These are phyloP conservation scores for Rhizopogon vesiculosus DNA, from an alignment of 768 basidiomycete genomes.

Conservation along the genomic window DNA sequence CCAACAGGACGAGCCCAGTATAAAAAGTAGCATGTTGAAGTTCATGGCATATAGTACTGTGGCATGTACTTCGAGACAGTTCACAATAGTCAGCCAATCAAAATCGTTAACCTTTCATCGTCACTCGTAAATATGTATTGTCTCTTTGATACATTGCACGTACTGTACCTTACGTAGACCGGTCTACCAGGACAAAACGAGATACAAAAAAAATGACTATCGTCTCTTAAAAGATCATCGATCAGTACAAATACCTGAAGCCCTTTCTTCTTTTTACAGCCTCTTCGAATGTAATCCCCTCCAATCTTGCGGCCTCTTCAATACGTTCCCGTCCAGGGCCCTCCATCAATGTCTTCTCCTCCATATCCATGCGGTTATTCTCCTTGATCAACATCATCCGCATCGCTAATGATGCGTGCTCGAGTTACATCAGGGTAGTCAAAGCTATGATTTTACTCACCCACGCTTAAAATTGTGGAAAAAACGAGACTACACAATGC, in stretches of 20 bases:
- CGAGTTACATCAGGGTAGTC: not conserved
- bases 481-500: constrained; percentile 30
- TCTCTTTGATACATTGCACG: too few relatives aligned
- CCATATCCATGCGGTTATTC: constrained; percentile 47
- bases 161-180: too few relatives aligned
- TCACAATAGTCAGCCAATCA: too few relatives aligned
- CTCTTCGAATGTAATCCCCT: constrained; percentile 56
- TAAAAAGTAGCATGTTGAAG: too few relatives aligned
- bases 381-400: constrained; percentile 41
- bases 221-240: not conserved
- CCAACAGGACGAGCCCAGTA: too few relatives aligned
- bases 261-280: constrained; percentile 52
- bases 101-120: too few relatives aligned
- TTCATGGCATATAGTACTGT: too few relatives aligned
- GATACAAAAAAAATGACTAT: not conserved
- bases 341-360: constrained; percentile 40
- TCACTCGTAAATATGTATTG: too few relatives aligned
- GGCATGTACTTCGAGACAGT: too few relatives aligned
- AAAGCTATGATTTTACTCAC: constrained; percentile 18
- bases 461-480: constrained; percentile 25
- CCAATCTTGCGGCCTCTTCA: constrained; percentile 53
- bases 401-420: constrained; percentile 28
- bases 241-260: constrained; percentile 52
- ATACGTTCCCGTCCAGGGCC: constrained; percentile 45
- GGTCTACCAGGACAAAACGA: too few relatives aligned